Base-by-base conservation (phyloP, 2,329 filamentous ascomycete species). In the Paecilomyces dactylethromorphus region DNA sequence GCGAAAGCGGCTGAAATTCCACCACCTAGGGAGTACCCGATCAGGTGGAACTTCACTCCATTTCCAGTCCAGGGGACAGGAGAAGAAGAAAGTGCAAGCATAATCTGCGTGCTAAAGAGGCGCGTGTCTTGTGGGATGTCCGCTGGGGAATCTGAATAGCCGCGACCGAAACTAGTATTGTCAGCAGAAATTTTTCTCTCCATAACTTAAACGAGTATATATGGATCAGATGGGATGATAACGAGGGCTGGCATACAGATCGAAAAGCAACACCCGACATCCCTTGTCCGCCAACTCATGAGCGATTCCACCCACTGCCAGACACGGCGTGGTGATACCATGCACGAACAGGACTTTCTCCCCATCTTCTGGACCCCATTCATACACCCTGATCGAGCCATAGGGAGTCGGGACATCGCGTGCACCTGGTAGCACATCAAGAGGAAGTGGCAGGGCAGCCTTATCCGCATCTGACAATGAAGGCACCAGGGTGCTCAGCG, bases 11-110 rank as follows among this genome's bases (percentile, higher is more conserved):
- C 86, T 1, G 84, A 82, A 49, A 95, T 82, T 13, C 87, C 89
- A 35, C 91, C 91, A 53, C 91, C 91, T 0, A 96, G 80, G 0
- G 88, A 92, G 72, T 94, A 95, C 1, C 91, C 91, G 3, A 92
- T 75, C 5, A 95, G 76, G 60, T 86, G 84, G 71, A 94, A 93
- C 56, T 79, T 80, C 6, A 71, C 76, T 4, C 67, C 65, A 31
- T 67, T 63, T 6, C 78, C 79, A 0, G 84, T 87, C 89, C 89
- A 92, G 13, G 84, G 65, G 2, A 93, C 75, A 0, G 84, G 79
- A 1, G 89, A 92, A 1, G 89, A 91, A 26, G 84, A 81, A 11
- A 93, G 76, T 13, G 82, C 88, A 29, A 90, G 81, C 49, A 91
- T 79, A 58, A 91, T 86, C 72, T 93, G 89, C 2, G 86, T 82